These are phyloP conservation scores for Linum trigynum DNA, from an alignment of 345 rosid species.

Conservation along the genomic window DNA sequence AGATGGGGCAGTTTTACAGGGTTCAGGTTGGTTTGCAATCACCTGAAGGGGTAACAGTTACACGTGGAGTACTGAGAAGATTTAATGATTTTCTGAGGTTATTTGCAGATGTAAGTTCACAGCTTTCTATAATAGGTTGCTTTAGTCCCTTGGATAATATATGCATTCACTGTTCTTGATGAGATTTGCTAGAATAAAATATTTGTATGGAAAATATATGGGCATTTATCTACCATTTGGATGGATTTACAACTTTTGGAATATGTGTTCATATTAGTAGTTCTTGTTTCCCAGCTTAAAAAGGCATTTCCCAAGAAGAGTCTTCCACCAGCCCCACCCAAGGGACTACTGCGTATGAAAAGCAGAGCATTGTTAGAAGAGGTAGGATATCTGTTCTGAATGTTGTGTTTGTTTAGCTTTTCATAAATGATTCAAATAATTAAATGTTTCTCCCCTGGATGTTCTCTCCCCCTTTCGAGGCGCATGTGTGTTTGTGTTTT, in stretches of 20 bases:
- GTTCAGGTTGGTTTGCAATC: conserved; percentile 88
- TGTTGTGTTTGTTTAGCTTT: background rate
- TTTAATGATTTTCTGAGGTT: conserved; percentile 88
- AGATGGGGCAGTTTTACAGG: conserved; percentile 93
- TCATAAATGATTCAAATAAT: too few relatives aligned
- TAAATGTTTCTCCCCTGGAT: background rate
- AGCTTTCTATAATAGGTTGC: conserved; percentile 5
- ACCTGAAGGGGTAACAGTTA: conserved; percentile 70
- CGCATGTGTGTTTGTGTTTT: too few relatives aligned
- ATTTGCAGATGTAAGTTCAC: conserved; percentile 61
- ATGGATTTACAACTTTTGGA: background rate
- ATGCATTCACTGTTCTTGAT: background rate
- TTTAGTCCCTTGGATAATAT: background rate
- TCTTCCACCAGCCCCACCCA: conserved; percentile 86
- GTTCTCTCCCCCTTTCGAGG: background rate
- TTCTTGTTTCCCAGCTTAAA: conserved; percentile 52
- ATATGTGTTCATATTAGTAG: conserved; percentile 5
- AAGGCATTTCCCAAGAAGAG: conserved; percentile 63
- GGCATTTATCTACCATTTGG: background rate
- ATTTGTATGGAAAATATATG: background rate
- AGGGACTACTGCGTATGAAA: conserved; percentile 85
- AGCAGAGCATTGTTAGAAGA: conserved; percentile 87
- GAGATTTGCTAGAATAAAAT: background rate
- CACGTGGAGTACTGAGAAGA: conserved; percentile 69
- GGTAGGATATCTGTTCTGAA: conserved; percentile 40